These are phyloP conservation scores for Aspergillus asperescens DNA, from an alignment of 495 filamentous ascomycete genomes.

Conservation along the genomic window DNA sequence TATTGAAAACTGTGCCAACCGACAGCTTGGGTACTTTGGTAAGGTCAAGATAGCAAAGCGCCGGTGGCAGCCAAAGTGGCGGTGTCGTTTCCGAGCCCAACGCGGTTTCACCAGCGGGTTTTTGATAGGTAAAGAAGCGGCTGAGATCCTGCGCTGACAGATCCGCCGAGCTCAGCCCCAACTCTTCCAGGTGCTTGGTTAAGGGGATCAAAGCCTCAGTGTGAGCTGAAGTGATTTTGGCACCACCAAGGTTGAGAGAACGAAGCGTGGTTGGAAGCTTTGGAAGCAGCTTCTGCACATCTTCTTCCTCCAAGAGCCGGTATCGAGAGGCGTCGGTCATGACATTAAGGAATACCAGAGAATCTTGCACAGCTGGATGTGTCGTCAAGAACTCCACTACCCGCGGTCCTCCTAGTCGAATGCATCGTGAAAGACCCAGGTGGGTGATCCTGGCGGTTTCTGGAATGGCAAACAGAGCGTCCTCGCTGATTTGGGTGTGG, in stretches of 20 bases:
- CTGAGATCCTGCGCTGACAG: constrained; percentile 63
- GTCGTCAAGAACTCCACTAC: constrained; percentile 68
- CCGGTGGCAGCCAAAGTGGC: constrained; percentile 58
- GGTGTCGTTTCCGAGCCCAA: constrained; percentile 21
- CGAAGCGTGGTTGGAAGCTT: constrained; percentile 62
- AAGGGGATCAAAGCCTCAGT: constrained; percentile 60
- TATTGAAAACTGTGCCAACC: constrained; percentile 59
- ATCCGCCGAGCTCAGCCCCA: constrained; percentile 64
- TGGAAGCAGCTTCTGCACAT: constrained; percentile 63
- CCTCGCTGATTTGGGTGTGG: constrained; percentile 72
- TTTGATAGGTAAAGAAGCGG: constrained; percentile 37
- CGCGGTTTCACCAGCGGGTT: constrained; percentile 28
- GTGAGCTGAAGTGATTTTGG: constrained; percentile 61
- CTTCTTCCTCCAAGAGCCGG: constrained; percentile 61
- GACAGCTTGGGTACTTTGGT: constrained; percentile 52
- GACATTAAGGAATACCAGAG: constrained; percentile 70
- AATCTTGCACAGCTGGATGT: constrained; percentile 63
- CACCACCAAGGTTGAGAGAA: constrained; percentile 73
- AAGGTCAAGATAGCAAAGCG: constrained; percentile 75
- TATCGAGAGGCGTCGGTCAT: constrained; percentile 67
- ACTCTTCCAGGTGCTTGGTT: constrained; percentile 75
- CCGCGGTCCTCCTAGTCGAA: constrained; percentile 56
- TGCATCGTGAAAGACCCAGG: constrained; percentile 74
- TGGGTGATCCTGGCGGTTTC: constrained; percentile 69
- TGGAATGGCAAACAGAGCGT: constrained; percentile 66